A percentile compares a stretch with the other conserved stretches of the same genome.
Evolutionary conservation across 495 filamentous ascomycete genomes (phyloP).

Genomic region (Penicillium steckii): DNA sequence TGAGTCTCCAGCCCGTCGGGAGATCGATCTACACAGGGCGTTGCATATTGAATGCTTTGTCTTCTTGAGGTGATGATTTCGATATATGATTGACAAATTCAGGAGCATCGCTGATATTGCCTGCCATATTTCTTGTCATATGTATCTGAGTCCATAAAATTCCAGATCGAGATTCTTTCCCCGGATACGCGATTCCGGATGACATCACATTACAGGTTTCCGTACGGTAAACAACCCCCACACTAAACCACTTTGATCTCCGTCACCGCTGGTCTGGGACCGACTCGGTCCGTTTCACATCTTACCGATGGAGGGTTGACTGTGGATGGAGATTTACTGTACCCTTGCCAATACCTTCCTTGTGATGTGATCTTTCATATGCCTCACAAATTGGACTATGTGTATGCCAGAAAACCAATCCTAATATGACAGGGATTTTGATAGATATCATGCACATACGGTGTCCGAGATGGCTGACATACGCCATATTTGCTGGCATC

Average conservation of each 20-base stretch:
- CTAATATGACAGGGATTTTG: too few species aligned
- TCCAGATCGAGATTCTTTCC: too few species aligned
- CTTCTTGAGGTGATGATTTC: neutral
- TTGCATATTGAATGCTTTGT: neutral
- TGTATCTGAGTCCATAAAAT: neutral
- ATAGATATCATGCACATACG: neutral
- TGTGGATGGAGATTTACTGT: too few species aligned
- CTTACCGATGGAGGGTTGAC: neutral
- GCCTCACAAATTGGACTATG: too few species aligned
- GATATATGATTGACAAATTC: neutral
- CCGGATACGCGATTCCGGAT: neutral
- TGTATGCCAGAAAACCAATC: too few species aligned
- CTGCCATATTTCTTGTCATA: too few species aligned
- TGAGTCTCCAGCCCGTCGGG: conserved; percentile 11
- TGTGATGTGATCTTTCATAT: too few species aligned
- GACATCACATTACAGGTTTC: conserved; percentile 20
- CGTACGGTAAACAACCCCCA: conserved; percentile 23
- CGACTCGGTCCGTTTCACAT: neutral
- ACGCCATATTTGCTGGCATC: neutral
- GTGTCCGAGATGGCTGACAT: neutral
- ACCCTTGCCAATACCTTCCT: too few species aligned
- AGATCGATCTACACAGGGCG: conserved; percentile 11
- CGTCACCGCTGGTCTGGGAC: conserved; percentile 7
- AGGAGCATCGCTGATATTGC: too few species aligned
- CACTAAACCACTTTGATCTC: conserved; percentile 10